Base-by-base conservation (phyloP, 1,284 basidiomycete species). In the Porogramme epimiltina region DNA sequence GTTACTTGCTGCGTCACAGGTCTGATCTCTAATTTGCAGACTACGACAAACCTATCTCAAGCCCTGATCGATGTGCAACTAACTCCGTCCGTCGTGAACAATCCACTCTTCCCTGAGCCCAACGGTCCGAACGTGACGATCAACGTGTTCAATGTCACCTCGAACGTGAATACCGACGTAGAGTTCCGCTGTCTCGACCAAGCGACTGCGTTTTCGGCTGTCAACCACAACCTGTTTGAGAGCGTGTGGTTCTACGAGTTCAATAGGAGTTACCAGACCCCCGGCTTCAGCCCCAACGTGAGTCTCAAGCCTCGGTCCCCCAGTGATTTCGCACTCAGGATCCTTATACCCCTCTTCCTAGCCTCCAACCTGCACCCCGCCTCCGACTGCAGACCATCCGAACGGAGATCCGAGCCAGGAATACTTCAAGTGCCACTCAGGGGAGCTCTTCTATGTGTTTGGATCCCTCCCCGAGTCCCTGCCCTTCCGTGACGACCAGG, bases 171-270 rank as follows among this genome's bases (percentile, higher is more conserved):
- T 2, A 74, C 72, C 1, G 71, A 74, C 52, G 54, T 62, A 25
- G 63, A 69, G 46, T 73, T 74, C 63, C 66, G 72, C 16, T 76
- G 74, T 49, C 53, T 75, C 10, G 73, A 73, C 53, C 70, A 73
- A 44, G 71, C 74, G 8, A 70, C 70, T 2, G 67, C 66, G 2
- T 61, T 63, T 42, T 68, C 70, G 2, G 70, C 62, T 16, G 48
- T 71, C 28, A 62, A 66, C 40, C 66, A 72, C 56, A 54, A 65
- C 43, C 55, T 72, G 13, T 70, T 73, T 52, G 61, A 63, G 40
- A 68, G 65, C 45, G 59, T 69, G 3, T 74, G 66, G 56, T 63
- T 67, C 41, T 75, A 73, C 58, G 59, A 72, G 54, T 74, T 73
- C 59, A 71, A 75, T 53, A 55, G 71, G 33, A 68, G 66, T 41